A percentile compares a stretch with the other conserved stretches of the same genome.
These are phyloP conservation scores for Grigorovia jiainica DNA, from an alignment of 805 yeast genomes.

Conservation along the genomic window DNA sequence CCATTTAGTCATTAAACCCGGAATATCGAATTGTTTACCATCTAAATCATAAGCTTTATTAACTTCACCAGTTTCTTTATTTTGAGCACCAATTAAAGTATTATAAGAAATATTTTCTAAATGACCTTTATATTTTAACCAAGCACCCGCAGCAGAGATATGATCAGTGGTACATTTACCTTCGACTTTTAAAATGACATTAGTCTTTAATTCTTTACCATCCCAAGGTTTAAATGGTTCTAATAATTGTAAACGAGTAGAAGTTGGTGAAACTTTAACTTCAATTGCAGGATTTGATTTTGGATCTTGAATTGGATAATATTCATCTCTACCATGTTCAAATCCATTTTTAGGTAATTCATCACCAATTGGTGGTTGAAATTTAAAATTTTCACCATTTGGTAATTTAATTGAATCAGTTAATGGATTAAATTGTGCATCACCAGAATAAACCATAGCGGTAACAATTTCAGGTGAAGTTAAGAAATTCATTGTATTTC, in stretches of 20 bases:
- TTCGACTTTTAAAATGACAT: slow-evolving; percentile 79
- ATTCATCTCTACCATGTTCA: slow-evolving; percentile 60
- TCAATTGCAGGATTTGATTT: slow-evolving; percentile 48
- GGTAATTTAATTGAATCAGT: slow-evolving; percentile 70
- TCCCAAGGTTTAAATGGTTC: slow-evolving; percentile 86
- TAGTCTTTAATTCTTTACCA: slow-evolving; percentile 70
- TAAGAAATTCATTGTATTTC: slow-evolving; percentile 92
- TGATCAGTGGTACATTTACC: slow-evolving; percentile 99
- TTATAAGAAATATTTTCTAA: slow-evolving; percentile 90
- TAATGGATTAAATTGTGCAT: slow-evolving; percentile 82
- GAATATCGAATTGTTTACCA: slow-evolving; percentile 69
- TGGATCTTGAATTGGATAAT: slow-evolving; percentile 67
- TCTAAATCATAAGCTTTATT: slow-evolving; percentile 82
- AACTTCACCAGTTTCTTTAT: slow-evolving; percentile 94
- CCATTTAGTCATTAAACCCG: slow-evolving; percentile 97
- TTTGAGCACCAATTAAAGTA: slow-evolving; percentile 93
- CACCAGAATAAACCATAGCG: slow-evolving; percentile 92
- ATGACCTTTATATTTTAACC: slow-evolving; percentile 98
- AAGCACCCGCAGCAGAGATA: slow-evolving; percentile 96
- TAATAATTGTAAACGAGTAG: slow-evolving; percentile 83
- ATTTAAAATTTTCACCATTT: slow-evolving; percentile 66
- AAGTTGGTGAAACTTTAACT: slow-evolving; percentile 72
- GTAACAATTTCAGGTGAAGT: slow-evolving; percentile 99
- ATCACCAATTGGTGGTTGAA: slow-evolving; percentile 70
- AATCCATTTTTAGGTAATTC: slow-evolving; percentile 80